phyloP scores from a whole-genome alignment of 1,284 basidiomycete genomes.

The Malassezia pachydermatis region DNA sequence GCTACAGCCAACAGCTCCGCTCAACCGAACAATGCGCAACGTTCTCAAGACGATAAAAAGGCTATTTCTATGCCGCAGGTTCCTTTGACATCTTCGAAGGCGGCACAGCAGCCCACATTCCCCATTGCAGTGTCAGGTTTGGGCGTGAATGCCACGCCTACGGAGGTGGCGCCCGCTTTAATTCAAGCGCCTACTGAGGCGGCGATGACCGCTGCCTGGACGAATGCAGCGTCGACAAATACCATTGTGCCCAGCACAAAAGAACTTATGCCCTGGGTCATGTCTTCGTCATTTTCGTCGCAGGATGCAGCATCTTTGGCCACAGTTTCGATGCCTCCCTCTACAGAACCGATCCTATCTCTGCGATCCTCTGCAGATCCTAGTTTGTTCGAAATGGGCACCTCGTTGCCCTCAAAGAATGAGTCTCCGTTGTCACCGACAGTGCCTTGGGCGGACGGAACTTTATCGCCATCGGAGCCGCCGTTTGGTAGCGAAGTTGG shows the following conservation, averaged over 20 bases:
- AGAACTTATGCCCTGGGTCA: conserved; percentile 14
- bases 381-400: conserved; percentile 13
- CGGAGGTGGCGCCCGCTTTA: conserved; percentile 9
- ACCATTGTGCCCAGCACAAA: background rate
- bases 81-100: conserved; percentile 3
- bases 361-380: conserved; percentile 16
- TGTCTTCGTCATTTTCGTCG: background rate
- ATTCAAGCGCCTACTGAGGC: conserved; percentile 8
- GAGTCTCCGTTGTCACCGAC: conserved; percentile 1
- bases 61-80: background rate
- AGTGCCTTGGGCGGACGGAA: background rate
- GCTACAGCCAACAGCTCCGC: background rate
- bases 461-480: conserved; percentile 2
- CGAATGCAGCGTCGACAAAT: background rate
- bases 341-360: conserved; percentile 7
- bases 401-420: background rate
- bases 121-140: conserved; percentile 1
- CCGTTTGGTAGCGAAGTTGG: conserved; percentile 1
- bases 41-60: conserved; percentile 5
- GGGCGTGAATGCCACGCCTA: background rate
- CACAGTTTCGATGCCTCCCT: background rate
- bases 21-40: background rate
- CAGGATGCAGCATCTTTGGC: background rate
- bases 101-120: conserved; percentile 1
- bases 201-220: conserved; percentile 6